Evolutionary conservation across 225 moss, liverwort and hornwort genomes (phyloP), one percentile per base, ranked within the genome.

Genomic region (Straminergon stramineum): DNA sequence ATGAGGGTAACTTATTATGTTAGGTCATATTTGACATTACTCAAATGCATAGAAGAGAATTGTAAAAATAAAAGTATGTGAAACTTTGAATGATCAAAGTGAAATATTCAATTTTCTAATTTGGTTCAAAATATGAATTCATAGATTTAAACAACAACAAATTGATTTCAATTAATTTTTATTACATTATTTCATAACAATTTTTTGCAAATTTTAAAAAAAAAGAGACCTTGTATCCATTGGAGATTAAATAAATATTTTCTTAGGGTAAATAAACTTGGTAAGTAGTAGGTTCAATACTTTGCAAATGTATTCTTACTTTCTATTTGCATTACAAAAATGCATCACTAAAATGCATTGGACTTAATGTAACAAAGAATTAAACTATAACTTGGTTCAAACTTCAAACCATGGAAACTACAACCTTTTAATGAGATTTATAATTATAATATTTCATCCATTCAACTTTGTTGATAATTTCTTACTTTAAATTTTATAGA

Each of bases 41-140:
- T 57, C 6, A 1, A 79, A 26, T 79, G 6, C 11, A 79, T 57
- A 11, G 15, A 1, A 58, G 17, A 58, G 0, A 58, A 27, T 11
- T 39, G 2, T 17, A 58, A 5, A 27, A 37, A 57, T 37, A 17
- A 55, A 79, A 26, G 1, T n/a, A 10, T 53, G 5, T 57, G 1
- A 79, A 57, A 39, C 4, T 27, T 79, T 17, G 1, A 80, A 58
- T 58, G 28, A n/a, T n/a, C n/a, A n/a, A n/a, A n/a, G n/a, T n/a
- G n/a, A n/a, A n/a, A 28, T 11, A 79, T 39, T 58, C 58, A 39
- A 27, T 11, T 39, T 79, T 17, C 4, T 37, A 7, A 1, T 7
- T 11, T 27, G 1, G 0, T n/a, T 39, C 0, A 17, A 79, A 58
- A 17, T 39, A 39, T n/a, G 4, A 58, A 17, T 16, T 27, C 0